These are phyloP conservation scores for Boeremia exigua DNA, from an alignment of 2,329 filamentous ascomycete genomes.

Conservation along the genomic window DNA sequence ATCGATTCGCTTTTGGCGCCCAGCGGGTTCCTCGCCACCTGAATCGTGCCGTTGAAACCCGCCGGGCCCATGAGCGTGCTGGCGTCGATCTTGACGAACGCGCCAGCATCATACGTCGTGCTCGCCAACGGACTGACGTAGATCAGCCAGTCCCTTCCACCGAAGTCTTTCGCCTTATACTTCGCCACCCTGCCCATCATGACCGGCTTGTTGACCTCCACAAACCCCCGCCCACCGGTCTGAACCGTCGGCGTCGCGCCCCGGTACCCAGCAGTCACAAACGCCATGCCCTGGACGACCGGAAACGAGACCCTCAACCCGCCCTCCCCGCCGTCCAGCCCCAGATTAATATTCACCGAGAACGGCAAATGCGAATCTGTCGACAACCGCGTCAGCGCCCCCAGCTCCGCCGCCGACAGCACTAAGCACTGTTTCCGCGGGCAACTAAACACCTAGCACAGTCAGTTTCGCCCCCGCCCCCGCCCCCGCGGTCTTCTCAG, in stretches of 20 bases:
- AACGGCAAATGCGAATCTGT: conserved; percentile 62
- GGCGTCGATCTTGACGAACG: conserved; percentile 68
- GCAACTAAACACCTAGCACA: conserved; percentile 71
- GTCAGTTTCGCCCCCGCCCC: too few relatives aligned
- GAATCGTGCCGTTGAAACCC: conserved; percentile 78
- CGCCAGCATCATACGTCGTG: conserved; percentile 63
- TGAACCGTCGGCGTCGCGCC: conserved; percentile 75
- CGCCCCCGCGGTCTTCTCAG: too few relatives aligned
- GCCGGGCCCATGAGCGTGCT: conserved; percentile 68
- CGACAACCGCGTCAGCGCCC: conserved; percentile 61
- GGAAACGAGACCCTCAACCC: conserved; percentile 78
- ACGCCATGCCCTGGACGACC: conserved; percentile 87
- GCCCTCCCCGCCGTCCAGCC: too few relatives aligned
- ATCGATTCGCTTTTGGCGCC: conserved; percentile 65
- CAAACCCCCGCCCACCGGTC: conserved; percentile 73
- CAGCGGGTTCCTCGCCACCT: conserved; percentile 78
- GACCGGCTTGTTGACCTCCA: conserved; percentile 63
- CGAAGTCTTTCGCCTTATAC: conserved; percentile 74
- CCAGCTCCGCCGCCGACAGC: conserved; percentile 78
- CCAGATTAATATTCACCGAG: conserved; percentile 71
- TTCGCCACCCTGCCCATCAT: conserved; percentile 73
- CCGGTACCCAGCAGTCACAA: conserved; percentile 78
- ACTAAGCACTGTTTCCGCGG: conserved; percentile 83
- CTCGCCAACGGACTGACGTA: conserved; percentile 68
- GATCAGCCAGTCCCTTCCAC: conserved; percentile 73